phyloP scores from a whole-genome alignment of 306 rosid genomes.

The Abrus precatorius region DNA sequence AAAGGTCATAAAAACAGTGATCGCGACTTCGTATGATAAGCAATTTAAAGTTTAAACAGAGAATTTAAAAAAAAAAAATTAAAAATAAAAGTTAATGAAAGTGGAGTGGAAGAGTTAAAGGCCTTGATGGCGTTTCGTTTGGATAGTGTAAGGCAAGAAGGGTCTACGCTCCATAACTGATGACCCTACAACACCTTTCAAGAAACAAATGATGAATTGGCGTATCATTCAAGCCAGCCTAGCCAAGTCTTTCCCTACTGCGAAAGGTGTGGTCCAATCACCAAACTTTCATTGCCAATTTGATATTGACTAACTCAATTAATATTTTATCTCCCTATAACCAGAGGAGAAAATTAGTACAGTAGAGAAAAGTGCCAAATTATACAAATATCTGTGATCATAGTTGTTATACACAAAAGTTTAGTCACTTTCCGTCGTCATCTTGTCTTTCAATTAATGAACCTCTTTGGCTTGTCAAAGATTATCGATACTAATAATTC shows the following conservation, averaged over 20 bases:
- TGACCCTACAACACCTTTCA: background rate
- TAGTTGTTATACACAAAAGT: background rate
- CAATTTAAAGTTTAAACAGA: no score
- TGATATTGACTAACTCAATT: background rate
- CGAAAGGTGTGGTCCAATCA: background rate
- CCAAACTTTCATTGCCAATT: background rate
- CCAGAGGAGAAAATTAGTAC: background rate
- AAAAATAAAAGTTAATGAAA: no score
- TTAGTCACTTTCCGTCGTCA: background rate
- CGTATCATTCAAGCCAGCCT: background rate
- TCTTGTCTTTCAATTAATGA: background rate
- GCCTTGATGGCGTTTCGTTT: no score
- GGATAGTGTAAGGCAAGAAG: no score
- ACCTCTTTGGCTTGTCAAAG: background rate
- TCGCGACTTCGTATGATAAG: no score
- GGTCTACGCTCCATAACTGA: no score
- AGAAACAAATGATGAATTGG: background rate
- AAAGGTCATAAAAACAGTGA: no score
- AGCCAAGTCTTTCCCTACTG: background rate
- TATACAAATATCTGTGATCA: background rate
- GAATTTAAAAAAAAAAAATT: no score
- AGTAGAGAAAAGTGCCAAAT: background rate
- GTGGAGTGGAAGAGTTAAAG: no score
- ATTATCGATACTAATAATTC: no score
- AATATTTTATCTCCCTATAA: background rate